Percentiles rank a stretch among this genome's conserved stretches.
Conservation (phyloP, 2,329 filamentous ascomycete genomes). For the Diaporthe ampelina region DNA sequence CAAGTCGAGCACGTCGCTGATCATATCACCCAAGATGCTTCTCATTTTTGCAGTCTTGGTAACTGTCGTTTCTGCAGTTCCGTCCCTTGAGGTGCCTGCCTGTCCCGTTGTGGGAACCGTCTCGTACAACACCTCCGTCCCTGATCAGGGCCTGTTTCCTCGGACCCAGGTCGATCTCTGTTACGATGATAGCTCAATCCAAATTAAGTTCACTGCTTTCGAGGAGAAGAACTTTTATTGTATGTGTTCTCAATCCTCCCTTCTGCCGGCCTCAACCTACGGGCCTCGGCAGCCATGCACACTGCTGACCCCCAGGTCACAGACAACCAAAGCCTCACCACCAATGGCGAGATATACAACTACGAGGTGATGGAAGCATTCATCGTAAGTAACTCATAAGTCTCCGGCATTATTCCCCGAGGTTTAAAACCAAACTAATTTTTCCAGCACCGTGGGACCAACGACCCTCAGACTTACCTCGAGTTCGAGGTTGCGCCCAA, state of each 20-base stretch:
- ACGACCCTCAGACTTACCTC: slow-evolving; percentile 63
- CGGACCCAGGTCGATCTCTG: slow-evolving; percentile 61
- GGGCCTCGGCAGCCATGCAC: neutral
- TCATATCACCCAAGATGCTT: neutral
- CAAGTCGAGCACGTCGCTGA: neutral
- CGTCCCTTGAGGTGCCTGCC: slow-evolving; percentile 53
- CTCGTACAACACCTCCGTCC: slow-evolving; percentile 58
- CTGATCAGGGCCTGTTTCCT: slow-evolving; percentile 57
- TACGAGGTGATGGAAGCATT: slow-evolving; percentile 68
- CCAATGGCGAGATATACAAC: slow-evolving; percentile 62
- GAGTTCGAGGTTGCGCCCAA: slow-evolving; percentile 66
- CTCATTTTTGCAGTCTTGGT: neutral
- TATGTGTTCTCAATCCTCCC: slow-evolving; percentile 50
- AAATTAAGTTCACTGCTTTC: slow-evolving; percentile 59
- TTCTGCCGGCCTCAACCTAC: neutral
- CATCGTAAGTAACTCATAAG: slow-evolving; percentile 46
- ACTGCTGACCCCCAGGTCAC: neutral
- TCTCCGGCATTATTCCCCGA: no score
- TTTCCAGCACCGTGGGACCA: slow-evolving; percentile 53
- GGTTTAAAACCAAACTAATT: neutral
- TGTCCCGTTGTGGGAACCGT: slow-evolving; percentile 55
- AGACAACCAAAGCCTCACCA: slow-evolving; percentile 47
- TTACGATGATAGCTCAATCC: slow-evolving; percentile 57
- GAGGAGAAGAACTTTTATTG: slow-evolving; percentile 63
- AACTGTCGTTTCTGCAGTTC: neutral